Percentiles rank a stretch among this genome's conserved stretches.
phyloP scores from a whole-genome alignment of 2,329 filamentous ascomycete genomes.

The Sarocladium oryzae region DNA sequence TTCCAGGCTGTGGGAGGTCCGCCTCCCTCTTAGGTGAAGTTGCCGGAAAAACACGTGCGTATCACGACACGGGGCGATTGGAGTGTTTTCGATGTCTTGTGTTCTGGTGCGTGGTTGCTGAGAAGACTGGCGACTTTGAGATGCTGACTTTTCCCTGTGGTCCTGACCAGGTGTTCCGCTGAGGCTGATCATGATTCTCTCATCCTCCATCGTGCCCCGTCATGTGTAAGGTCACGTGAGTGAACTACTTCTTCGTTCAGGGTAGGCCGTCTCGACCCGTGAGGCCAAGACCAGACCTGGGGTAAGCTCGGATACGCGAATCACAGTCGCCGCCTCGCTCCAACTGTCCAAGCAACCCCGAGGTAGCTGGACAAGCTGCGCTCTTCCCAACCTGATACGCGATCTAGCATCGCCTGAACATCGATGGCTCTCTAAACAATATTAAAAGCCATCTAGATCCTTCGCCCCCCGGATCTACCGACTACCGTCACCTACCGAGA shows the following conservation, averaged over 20 bases:
- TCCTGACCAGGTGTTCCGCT: neutral
- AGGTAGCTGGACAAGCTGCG: neutral
- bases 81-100: neutral
- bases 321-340: conserved; percentile 5
- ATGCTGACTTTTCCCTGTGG: neutral
- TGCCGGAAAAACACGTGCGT: neutral
- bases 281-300: conserved; percentile 3
- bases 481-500: conserved; percentile 12
- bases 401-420: neutral
- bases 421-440: neutral
- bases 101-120: neutral
- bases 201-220: neutral
- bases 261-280: neutral
- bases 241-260: neutral
- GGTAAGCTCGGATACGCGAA: conserved; percentile 9
- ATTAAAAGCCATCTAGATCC: neutral
- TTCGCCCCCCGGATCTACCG: neutral
- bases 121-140: neutral
- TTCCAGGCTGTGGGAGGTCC: neutral
- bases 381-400: neutral
- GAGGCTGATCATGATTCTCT: conserved; percentile 1
- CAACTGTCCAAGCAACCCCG: neutral
- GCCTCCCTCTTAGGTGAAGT: neutral
- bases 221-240: conserved; percentile 1
- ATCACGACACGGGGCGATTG: neutral